These are phyloP conservation scores for Calophaca sinica DNA, from an alignment of 306 rosid species.

Conservation along the genomic window DNA sequence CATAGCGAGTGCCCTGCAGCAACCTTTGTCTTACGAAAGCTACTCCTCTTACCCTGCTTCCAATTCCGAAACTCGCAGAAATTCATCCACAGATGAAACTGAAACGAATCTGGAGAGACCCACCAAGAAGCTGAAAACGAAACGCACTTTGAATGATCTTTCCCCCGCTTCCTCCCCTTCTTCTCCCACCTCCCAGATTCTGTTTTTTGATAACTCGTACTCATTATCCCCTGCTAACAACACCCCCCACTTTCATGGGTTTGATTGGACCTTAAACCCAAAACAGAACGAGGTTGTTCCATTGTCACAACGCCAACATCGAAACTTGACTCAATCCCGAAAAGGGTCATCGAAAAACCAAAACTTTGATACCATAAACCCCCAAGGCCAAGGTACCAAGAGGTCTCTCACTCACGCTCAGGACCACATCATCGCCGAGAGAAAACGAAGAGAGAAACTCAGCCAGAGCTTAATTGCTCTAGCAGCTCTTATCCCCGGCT, in stretches of 20 bases:
- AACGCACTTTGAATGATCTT: neutral
- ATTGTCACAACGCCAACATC: conserved; percentile 17
- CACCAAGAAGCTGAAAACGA: conserved; percentile 26
- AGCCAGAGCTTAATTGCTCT: conserved; percentile 75
- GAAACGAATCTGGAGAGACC: conserved; percentile 50
- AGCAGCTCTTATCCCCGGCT: conserved; percentile 75
- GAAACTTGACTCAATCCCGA: conserved; percentile 21
- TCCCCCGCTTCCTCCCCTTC: conserved; percentile 48
- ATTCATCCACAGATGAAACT: conserved; percentile 43
- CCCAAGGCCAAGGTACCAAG: conserved; percentile 32
- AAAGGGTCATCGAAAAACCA: conserved; percentile 20
- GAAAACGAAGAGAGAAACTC: conserved; percentile 83
- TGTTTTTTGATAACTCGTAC: conserved; percentile 55
- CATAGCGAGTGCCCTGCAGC: conserved; percentile 39
- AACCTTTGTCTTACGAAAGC: conserved; percentile 56
- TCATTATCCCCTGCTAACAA: conserved; percentile 19
- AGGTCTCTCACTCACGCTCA: conserved; percentile 51
- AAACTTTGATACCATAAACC: neutral
- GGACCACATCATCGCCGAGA: conserved; percentile 80
- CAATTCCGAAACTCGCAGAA: conserved; percentile 40
- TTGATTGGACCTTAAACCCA: conserved; percentile 41
- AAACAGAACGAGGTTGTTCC: conserved; percentile 39
- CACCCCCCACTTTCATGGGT: conserved; percentile 7
- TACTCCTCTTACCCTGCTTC: conserved; percentile 43
- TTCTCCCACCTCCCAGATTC: conserved; percentile 46